These are phyloP conservation scores for Hippophae tibetana DNA, from an alignment of 306 rosid genomes.

Conservation along the genomic window DNA sequence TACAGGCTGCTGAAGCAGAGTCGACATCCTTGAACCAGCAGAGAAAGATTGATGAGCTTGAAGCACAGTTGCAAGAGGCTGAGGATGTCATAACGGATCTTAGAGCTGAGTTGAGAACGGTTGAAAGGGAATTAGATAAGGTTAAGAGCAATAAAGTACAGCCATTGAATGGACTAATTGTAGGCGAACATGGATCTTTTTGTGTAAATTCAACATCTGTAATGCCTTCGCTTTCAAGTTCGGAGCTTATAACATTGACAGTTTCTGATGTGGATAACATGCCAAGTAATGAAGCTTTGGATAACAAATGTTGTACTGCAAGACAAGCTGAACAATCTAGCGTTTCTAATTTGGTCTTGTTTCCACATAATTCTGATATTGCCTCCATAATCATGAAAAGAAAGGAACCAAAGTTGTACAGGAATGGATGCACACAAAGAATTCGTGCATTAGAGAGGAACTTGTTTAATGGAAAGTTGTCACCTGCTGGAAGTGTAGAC, in stretches of 20 bases:
- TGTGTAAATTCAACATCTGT: slow-evolving; percentile 12
- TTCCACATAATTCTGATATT: slow-evolving; percentile 39
- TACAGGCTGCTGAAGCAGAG: slow-evolving; percentile 50
- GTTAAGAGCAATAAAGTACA: slow-evolving; percentile 27
- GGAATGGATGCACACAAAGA: slow-evolving; percentile 78
- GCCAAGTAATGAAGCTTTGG: slow-evolving; percentile 18
- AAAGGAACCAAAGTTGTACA: slow-evolving; percentile 56
- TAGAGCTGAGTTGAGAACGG: slow-evolving; percentile 48
- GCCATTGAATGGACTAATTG: slow-evolving; percentile 18
- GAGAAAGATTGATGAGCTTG: slow-evolving; percentile 55
- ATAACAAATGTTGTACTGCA: slow-evolving; percentile 17
- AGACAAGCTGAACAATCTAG: slow-evolving; percentile 19
- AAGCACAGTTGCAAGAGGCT: slow-evolving; percentile 62
- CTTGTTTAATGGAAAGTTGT: slow-evolving; percentile 35
- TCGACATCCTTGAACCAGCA: slow-evolving; percentile 33
- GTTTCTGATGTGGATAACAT: slow-evolving; percentile 23
- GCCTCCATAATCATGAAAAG: slow-evolving; percentile 66
- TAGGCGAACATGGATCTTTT: slow-evolving; percentile 22
- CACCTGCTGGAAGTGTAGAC: slow-evolving; percentile 20
- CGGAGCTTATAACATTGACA: slow-evolving; percentile 22
- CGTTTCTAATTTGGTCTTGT: slow-evolving; percentile 29
- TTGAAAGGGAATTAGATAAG: slow-evolving; percentile 35
- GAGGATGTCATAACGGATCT: slow-evolving; percentile 67
- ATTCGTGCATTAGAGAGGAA: slow-evolving; percentile 73
- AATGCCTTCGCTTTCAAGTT: slow-evolving; percentile 17